Evolutionary conservation across 2,329 filamentous ascomycete genomes (phyloP).

Genomic region (Colletotrichum tofieldiae): DNA sequence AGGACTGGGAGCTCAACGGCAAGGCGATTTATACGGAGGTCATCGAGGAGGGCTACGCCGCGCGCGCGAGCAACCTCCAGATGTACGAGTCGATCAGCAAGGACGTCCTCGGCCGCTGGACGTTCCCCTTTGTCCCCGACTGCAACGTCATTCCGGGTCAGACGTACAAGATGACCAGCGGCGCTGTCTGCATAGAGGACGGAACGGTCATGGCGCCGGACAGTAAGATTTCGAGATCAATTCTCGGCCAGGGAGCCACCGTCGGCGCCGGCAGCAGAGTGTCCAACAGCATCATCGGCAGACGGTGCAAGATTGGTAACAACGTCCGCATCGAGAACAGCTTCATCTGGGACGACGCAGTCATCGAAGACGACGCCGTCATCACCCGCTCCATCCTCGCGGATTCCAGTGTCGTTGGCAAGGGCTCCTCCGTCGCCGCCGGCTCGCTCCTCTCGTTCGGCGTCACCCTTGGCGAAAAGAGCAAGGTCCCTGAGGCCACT

Average conservation of each 20-base stretch:
- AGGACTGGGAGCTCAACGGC: slow-evolving; percentile 96
- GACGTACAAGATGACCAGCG: slow-evolving; percentile 79
- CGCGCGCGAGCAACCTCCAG: slow-evolving; percentile 86
- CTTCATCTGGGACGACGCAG: slow-evolving; percentile 90
- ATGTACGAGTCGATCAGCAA: slow-evolving; percentile 91
- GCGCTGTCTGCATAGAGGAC: slow-evolving; percentile 84
- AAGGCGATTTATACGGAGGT: slow-evolving; percentile 97
- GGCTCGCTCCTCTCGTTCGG: slow-evolving; percentile 87
- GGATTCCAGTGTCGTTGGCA: slow-evolving; percentile 79
- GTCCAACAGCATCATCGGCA: slow-evolving; percentile 84
- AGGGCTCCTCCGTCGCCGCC: slow-evolving; percentile 76
- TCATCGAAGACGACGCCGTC: slow-evolving; percentile 81
- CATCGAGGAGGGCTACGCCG: slow-evolving; percentile 86
- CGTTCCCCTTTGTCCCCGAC: slow-evolving; percentile 90
- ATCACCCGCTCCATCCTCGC: slow-evolving; percentile 84
- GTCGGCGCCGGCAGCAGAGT: slow-evolving; percentile 82
- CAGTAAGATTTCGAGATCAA: slow-evolving; percentile 78
- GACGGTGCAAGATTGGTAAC: slow-evolving; percentile 87
- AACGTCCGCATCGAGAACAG: slow-evolving; percentile 85
- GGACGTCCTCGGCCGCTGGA: slow-evolving; percentile 90
- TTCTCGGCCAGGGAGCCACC: slow-evolving; percentile 83
- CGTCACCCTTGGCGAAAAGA: slow-evolving; percentile 78
- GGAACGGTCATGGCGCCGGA: slow-evolving; percentile 82
- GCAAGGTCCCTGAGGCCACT: slow-evolving; percentile 58
- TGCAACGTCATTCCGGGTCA: slow-evolving; percentile 87